Conservation (phyloP, 176 grass and related monocot species). For the Thinopyrum elongatum region DNA sequence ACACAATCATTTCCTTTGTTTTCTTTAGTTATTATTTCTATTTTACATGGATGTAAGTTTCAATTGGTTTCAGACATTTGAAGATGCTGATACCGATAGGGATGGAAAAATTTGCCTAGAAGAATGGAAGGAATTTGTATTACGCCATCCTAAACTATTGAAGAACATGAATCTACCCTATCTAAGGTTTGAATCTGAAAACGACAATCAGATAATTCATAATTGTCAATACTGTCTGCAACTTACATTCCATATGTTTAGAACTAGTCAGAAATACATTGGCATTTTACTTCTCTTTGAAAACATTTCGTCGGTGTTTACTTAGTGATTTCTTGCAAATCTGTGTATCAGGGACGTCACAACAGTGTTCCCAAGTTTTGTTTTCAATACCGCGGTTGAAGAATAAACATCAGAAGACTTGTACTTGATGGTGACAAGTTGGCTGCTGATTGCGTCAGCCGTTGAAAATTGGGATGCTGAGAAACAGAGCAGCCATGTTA, state of each 20-base stretch:
- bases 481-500: conserved; percentile 4
- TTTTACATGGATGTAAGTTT: not conserved
- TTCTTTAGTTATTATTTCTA: too few relatives aligned
- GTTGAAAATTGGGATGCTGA: not conserved
- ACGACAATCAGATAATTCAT: not conserved
- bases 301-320: too few relatives aligned
- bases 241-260: not conserved
- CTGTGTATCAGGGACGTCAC: conserved; percentile 70
- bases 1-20: conserved; percentile 2
- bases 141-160: conserved; percentile 58
- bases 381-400: conserved; percentile 79
- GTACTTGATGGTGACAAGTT: not conserved
- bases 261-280: not conserved
- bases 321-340: not conserved
- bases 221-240: not conserved
- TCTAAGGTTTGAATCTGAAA: too few relatives aligned
- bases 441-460: conserved; percentile 4
- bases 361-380: conserved; percentile 76
- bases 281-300: not conserved
- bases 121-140: conserved; percentile 82
- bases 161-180: conserved; percentile 88
- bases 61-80: conserved; percentile 63
- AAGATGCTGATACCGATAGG: conserved; percentile 65
- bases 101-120: conserved; percentile 81
- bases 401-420: conserved; percentile 34